Evolutionary conservation across 148 eudicot genomes (phyloP).

Genomic region (Heliosperma pusillum): DNA sequence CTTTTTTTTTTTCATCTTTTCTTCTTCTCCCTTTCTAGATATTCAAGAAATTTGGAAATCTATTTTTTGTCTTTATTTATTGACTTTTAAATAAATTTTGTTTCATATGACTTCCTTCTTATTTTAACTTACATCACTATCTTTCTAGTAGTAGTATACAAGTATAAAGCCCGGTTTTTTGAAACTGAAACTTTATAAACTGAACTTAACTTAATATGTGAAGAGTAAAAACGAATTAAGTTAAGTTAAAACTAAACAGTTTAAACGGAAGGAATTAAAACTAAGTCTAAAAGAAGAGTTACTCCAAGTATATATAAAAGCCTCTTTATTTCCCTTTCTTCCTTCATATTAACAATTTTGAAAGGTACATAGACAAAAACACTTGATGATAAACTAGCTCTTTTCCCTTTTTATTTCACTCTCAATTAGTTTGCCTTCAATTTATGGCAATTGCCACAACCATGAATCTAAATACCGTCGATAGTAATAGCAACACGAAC

Average conservation of each 20-base stretch:
- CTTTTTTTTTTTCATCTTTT: not conserved
- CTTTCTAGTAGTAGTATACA: too few species aligned
- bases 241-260: too few species aligned
- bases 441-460: not conserved
- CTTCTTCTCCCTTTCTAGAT: not conserved
- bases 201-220: too few species aligned
- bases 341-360: too few species aligned
- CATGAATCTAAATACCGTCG: not conserved
- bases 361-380: not conserved
- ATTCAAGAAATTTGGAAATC: not conserved
- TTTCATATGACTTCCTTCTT: not conserved
- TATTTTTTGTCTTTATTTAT: not conserved
- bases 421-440: not conserved
- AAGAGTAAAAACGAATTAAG: too few species aligned
- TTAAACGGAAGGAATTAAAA: too few species aligned
- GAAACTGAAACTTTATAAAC: too few species aligned
- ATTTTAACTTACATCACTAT: too few species aligned
- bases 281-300: too few species aligned
- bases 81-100: not conserved
- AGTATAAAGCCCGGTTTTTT: too few species aligned
- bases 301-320: not conserved
- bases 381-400: not conserved
- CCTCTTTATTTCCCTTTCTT: not conserved
- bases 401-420: not conserved
- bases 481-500: slow-evolving; percentile 15